Evolutionary conservation across 2,329 filamentous ascomycete genomes (phyloP), one percentile per base, ranked within the genome.

Genomic region (Fusarium sp.): DNA sequence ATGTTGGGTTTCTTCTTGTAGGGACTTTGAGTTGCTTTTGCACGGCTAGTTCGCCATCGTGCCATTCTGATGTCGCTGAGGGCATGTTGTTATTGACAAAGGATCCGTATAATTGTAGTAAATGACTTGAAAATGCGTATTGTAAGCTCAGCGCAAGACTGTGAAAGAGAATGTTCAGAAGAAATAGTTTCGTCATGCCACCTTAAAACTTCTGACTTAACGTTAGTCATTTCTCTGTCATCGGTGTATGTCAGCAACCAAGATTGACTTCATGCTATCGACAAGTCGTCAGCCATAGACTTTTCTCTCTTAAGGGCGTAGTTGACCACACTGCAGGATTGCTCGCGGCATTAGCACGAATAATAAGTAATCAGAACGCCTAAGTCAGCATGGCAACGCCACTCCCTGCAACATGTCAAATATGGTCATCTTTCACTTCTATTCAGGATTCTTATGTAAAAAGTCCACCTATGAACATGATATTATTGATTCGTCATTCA

Each of bases 11-110:
- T 54, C 89, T 85, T 22, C 64, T 69, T 22, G 73, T 79, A 1
- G 91, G 90, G 0, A 91, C 85, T 39, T 84, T 86, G 65, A 95
- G 87, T 10, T 91, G 85, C 22, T 83, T 80, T 64, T 92, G 92
- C 81, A 96, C 89, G 55, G 87, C 85, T 47, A 85, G 78, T 81
- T 96, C 93, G 75, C 93, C 93, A 15, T 87, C 80, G 80, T 93
- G 91, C 85, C 89, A 94, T 51, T 75, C 74, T 26, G 76, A 78
- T 32, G 76, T 71, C 11, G 69, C 72, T 22, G 78, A 77, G 6
- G 79, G 78, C 80, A 82, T 81, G 9, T 42, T 77, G 56, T 50
- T 61, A 20, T 50, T 66, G 14, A 62, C 32, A 24, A 64, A 54
- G n/a, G 54, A 26, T 39, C 36, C 48, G 68, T 70, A 50, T 47